Evolutionary conservation across 106 monocot species (phyloP).

Genomic region (Allium cepa): DNA sequence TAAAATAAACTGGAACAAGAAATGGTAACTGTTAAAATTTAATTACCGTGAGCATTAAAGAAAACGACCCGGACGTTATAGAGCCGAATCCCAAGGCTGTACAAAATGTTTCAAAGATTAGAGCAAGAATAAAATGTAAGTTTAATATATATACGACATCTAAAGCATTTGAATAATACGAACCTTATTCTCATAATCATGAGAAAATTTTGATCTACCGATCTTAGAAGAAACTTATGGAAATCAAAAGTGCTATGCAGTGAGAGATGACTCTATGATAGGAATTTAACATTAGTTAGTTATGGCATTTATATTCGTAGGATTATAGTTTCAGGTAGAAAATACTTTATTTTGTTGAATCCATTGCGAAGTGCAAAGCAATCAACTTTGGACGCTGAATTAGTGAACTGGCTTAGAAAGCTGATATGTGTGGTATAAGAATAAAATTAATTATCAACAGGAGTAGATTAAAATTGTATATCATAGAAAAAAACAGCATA

Average conservation of each 20-base stretch:
- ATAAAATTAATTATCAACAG: neutral
- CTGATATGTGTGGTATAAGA: conserved; percentile 14
- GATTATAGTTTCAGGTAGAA: neutral
- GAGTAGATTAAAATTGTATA: neutral
- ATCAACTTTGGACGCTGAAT: conserved; percentile 36
- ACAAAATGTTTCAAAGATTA: neutral
- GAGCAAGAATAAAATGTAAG: neutral
- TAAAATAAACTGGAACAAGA: too few relatives aligned
- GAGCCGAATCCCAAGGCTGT: conserved; percentile 36
- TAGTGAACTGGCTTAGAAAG: conserved; percentile 25
- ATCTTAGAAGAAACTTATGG: conserved; percentile 32
- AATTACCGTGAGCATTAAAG: conserved; percentile 37
- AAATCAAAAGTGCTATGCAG: conserved; percentile 14
- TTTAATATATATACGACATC: too few relatives aligned
- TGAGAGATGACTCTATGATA: conserved; percentile 9
- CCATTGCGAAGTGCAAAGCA: conserved; percentile 42
- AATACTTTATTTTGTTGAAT: conserved; percentile 28
- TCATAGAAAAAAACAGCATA: too few relatives aligned
- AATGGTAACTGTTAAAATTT: neutral
- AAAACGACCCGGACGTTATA: conserved; percentile 30
- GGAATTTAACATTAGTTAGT: neutral
- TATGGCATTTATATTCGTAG: too few relatives aligned
- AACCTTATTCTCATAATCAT: conserved; percentile 33
- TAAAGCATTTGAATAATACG: too few relatives aligned
- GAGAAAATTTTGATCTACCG: conserved; percentile 42